These are phyloP conservation scores for Colletotrichum abscissum DNA, from an alignment of 2,329 filamentous ascomycete genomes.

Conservation along the genomic window DNA sequence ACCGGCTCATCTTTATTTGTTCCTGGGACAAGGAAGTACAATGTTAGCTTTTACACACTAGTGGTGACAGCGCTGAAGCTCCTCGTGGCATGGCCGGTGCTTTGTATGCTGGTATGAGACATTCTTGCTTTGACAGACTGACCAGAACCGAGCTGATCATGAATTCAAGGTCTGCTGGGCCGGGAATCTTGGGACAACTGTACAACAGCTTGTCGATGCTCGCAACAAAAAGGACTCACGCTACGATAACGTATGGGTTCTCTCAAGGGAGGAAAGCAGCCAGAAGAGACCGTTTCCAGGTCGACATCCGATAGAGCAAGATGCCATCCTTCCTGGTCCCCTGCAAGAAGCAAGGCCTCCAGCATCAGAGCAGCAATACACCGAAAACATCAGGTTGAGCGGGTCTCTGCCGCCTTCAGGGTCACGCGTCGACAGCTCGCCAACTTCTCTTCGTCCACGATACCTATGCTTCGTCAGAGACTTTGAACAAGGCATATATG, in stretches of 20 bases:
- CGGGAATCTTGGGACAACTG: not conserved
- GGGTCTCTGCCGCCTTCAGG: not conserved
- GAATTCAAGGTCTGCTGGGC: not conserved
- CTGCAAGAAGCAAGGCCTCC: not conserved
- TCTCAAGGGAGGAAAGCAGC: not conserved
- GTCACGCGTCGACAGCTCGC: not conserved
- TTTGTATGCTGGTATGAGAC: not conserved
- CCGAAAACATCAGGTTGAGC: not conserved
- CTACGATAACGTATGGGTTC: not conserved
- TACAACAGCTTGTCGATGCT: not conserved
- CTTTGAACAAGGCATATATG: conserved; percentile 26
- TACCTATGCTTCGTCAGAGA: conserved; percentile 41
- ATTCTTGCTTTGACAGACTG: not conserved
- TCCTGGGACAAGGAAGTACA: not conserved
- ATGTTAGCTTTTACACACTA: not conserved
- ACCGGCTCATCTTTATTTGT: not conserved
- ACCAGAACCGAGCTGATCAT: not conserved
- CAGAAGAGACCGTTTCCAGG: not conserved
- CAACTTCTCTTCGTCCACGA: conserved; percentile 23
- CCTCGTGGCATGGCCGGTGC: not conserved
- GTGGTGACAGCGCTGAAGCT: not conserved
- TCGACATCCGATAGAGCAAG: not conserved
- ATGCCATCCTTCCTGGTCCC: not conserved
- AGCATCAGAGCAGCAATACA: not conserved
- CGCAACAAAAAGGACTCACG: not conserved